Evolutionary conservation across 441 rosid species (phyloP).

Genomic region (Geranium incanum): DNA sequence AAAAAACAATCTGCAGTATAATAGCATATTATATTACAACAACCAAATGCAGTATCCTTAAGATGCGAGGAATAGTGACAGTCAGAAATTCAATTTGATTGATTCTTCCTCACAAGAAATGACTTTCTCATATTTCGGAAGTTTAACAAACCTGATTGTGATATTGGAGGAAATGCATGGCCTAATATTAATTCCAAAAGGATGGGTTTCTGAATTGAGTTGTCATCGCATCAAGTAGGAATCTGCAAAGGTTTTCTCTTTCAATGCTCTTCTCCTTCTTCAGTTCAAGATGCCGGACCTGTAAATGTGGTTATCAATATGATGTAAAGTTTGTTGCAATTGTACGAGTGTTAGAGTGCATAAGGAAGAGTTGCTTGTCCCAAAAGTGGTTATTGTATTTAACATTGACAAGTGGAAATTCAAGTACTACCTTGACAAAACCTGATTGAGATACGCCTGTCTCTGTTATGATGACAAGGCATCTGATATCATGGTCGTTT

Average conservation of each 20-base stretch:
- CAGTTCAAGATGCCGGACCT: slow-evolving; percentile 81
- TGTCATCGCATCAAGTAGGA: slow-evolving; percentile 60
- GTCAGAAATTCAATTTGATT: neutral
- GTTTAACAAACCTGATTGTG: neutral
- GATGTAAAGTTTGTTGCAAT: neutral
- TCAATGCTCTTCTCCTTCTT: slow-evolving; percentile 72
- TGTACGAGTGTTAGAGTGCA: too few species aligned
- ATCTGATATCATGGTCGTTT: slow-evolving; percentile 80
- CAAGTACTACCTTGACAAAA: slow-evolving; percentile 55
- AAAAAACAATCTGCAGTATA: neutral
- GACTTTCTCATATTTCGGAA: too few species aligned
- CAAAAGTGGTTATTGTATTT: too few species aligned
- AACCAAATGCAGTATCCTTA: neutral
- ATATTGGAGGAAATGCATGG: neutral
- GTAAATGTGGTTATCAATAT: slow-evolving; percentile 13
- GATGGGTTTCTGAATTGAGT: slow-evolving; percentile 67
- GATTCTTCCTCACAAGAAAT: neutral
- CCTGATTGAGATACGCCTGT: slow-evolving; percentile 61
- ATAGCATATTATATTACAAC: too few species aligned
- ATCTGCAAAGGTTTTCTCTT: slow-evolving; percentile 57
- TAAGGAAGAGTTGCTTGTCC: neutral
- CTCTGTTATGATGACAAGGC: slow-evolving; percentile 75
- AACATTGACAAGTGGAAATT: neutral
- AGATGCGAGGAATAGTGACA: neutral
- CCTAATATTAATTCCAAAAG: slow-evolving; percentile 48